phyloP scores from a whole-genome alignment of 768 basidiomycete genomes.

The Termitomyces sp. region DNA sequence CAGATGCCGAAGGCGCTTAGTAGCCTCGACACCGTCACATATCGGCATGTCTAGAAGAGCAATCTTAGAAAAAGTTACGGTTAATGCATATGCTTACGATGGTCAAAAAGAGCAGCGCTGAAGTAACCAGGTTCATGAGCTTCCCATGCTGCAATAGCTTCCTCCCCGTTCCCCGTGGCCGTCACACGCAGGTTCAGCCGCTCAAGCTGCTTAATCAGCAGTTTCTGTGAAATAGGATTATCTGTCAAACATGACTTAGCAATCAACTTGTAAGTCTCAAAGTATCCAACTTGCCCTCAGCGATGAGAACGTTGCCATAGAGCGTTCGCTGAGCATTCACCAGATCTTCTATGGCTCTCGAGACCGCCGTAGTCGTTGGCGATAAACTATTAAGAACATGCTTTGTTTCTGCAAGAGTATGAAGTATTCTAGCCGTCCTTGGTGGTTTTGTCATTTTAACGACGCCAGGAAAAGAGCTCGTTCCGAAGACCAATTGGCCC shows the following conservation, averaged over 20 bases:
- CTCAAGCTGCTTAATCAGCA: constrained; percentile 64
- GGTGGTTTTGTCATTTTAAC: constrained; percentile 72
- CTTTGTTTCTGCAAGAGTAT: constrained; percentile 56
- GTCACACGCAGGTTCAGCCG: constrained; percentile 54
- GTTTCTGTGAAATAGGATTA: constrained; percentile 64
- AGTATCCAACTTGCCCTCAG: constrained; percentile 47
- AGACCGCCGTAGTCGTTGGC: constrained; percentile 28
- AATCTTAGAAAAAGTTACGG: not conserved
- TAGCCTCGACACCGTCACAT: constrained; percentile 73
- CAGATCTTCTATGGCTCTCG: constrained; percentile 42
- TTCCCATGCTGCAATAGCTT: constrained; percentile 68
- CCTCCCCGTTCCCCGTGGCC: constrained; percentile 63
- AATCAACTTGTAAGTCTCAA: not conserved
- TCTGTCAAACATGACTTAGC: constrained; percentile 31
- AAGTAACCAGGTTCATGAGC: constrained; percentile 63
- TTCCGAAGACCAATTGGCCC: constrained; percentile 46
- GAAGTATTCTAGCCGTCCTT: constrained; percentile 52
- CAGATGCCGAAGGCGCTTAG: constrained; percentile 54
- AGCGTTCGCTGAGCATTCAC: constrained; percentile 47
- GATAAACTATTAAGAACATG: constrained; percentile 44
- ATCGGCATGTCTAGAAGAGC: constrained; percentile 66
- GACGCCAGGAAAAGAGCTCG: constrained; percentile 47
- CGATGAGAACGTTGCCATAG: constrained; percentile 64
- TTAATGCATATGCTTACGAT: constrained; percentile 41
- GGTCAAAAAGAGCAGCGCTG: constrained; percentile 67